Evolutionary conservation across 495 filamentous ascomycete species (phyloP), one percentile per base, ranked within the genome.

Genomic region (Antarctomyces pellizariae): DNA sequence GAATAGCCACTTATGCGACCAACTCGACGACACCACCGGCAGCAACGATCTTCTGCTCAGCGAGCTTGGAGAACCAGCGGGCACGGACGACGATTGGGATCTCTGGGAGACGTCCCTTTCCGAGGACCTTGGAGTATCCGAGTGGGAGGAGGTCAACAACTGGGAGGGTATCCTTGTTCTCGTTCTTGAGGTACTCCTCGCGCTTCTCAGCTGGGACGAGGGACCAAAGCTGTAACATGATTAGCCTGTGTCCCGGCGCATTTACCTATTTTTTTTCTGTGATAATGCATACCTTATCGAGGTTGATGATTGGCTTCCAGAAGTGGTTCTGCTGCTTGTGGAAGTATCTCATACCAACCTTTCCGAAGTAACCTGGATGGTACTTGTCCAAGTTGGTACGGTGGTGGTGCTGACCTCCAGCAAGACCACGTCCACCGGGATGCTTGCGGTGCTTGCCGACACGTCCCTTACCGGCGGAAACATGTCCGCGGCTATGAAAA

Each of bases 311-410:
- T 18, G 42, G 42, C 57, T 80, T 86, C 82, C 82, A 92, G 67
- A 76, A 78, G 39, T 79, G 71, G 60, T 78, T 78, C 41, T 66
- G 59, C 47, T 69, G 65, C 60, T 77, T 78, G 64, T 89, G 80
- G 73, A 89, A 75, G 63, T 86, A 80, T 38, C 82, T 59, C 82
- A 90, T 92, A 62, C 80, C 80, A 35, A 91, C 80, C 62, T 91
- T 92, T 56, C 82, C 82, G 57, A 90, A 92, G 73, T 89, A 90
- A 73, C 77, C 78, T 11, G 75, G 75, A 56, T 84, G 76, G 71
- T 75, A 83, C 57, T 86, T 86, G 58, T 90, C 79, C 42, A 90
- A 57, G 60, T 90, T 91, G 43, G 78, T 91, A 36, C 75, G 59
- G 67, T 86, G 78, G 62, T 92, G 82, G 61, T 92, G 82, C 59